Percentiles rank a stretch among this genome's conserved stretches.
Evolutionary conservation across 306 rosid species (phyloP).

Genomic region (Castanopsis chinensis): DNA sequence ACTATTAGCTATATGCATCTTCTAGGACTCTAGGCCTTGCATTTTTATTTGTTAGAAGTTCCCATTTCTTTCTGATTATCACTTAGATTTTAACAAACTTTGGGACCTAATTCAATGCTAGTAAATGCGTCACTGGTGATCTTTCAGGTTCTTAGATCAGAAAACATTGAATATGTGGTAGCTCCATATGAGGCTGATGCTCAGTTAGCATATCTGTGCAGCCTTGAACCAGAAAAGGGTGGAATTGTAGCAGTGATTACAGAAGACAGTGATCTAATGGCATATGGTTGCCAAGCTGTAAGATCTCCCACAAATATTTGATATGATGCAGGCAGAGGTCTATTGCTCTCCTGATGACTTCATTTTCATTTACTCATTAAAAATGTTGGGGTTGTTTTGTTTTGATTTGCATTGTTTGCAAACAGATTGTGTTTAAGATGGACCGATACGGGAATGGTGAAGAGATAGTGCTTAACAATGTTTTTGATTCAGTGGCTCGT

Average conservation of each 20-base stretch:
- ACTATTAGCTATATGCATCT: neutral
- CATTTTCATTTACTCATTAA: conserved; percentile 17
- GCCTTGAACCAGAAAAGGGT: conserved; percentile 55
- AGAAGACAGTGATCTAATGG: conserved; percentile 67
- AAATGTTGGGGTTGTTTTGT: conserved; percentile 15
- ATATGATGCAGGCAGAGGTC: conserved; percentile 39
- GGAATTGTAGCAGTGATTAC: conserved; percentile 82
- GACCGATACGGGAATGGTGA: conserved; percentile 86
- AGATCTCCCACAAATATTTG: conserved; percentile 48
- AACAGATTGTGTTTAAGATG: conserved; percentile 85
- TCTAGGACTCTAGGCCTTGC: neutral
- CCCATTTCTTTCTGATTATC: neutral
- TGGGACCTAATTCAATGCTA: neutral
- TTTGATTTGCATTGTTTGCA: conserved; percentile 32
- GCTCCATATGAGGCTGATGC: conserved; percentile 99
- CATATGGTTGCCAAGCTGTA: conserved; percentile 94
- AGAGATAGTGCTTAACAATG: conserved; percentile 55
- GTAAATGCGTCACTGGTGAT: neutral
- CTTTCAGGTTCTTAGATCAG: conserved; percentile 70
- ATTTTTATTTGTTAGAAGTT: neutral
- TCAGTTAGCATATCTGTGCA: conserved; percentile 77
- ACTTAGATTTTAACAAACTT: neutral
- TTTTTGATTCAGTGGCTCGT: conserved; percentile 45
- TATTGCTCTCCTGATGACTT: conserved; percentile 25
- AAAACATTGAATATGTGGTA: conserved; percentile 83